Conservation (phyloP, 345 rosid genomes). For the Physaria fendleri region DNA sequence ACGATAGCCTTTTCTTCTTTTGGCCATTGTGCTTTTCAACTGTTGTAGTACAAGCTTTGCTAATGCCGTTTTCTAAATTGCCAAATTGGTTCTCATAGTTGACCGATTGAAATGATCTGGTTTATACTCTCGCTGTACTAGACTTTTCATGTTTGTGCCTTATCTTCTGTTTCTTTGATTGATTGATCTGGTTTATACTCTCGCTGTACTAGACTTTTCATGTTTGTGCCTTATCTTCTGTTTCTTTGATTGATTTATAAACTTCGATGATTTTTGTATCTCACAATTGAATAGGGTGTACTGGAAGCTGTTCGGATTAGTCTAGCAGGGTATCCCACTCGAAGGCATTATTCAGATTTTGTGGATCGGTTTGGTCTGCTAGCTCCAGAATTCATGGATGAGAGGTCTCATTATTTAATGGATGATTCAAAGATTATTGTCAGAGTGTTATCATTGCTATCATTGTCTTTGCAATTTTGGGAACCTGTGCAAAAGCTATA, state of each 20-base stretch:
- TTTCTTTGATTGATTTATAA: constrained; percentile 6
- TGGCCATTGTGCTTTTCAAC: not conserved
- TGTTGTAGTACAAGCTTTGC: not conserved
- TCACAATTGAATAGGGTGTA: constrained; percentile 63
- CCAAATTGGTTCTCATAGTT: constrained; percentile 5
- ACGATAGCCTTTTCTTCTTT: not conserved
- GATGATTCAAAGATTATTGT: constrained; percentile 12
- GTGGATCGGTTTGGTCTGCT: constrained; percentile 91
- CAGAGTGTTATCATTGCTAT: not conserved
- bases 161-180: constrained; percentile 1
- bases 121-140: constrained; percentile 9
- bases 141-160: constrained; percentile 1
- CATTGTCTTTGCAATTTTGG: not conserved
- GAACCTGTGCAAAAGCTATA: not conserved
- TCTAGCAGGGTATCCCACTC: constrained; percentile 95
- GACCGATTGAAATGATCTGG: constrained; percentile 1
- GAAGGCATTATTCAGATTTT: constrained; percentile 78
- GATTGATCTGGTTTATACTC: constrained; percentile 8
- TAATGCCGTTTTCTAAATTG: not conserved
- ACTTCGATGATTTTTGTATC: constrained; percentile 15
- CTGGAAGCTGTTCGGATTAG: constrained; percentile 97
- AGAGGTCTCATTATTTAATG: constrained; percentile 43
- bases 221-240: not conserved
- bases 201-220: constrained; percentile 6
- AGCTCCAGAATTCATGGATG: constrained; percentile 65